phyloP scores from a whole-genome alignment of 2,329 filamentous ascomycete species.

The Calonectria hawksworthii region DNA sequence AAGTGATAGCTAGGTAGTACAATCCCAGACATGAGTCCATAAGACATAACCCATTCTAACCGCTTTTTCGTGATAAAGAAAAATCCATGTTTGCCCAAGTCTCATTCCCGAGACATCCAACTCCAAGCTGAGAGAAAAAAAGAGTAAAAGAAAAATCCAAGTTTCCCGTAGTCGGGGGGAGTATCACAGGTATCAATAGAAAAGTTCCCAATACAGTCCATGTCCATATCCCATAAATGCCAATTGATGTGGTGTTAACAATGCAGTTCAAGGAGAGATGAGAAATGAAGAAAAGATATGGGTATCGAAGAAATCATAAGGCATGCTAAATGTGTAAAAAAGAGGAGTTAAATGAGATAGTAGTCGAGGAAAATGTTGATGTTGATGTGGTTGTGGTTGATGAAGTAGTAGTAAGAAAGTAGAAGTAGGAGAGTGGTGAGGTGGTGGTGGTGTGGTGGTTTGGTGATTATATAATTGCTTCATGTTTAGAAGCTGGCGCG shows the following conservation, averaged over 20 bases:
- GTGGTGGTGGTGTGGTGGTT: too few species aligned
- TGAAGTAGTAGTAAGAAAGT: neutral
- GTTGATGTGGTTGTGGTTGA: neutral
- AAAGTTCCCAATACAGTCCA: conserved; percentile 7
- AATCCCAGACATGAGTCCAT: conserved; percentile 22
- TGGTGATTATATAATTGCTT: neutral
- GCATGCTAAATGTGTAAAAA: conserved; percentile 18
- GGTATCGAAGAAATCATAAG: conserved; percentile 45
- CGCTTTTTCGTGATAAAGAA: conserved; percentile 10
- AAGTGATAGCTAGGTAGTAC: conserved; percentile 8
- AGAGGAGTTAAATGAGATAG: neutral
- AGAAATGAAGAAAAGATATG: conserved; percentile 31
- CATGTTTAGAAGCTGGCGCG: conserved; percentile 43
- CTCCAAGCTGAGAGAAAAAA: conserved; percentile 16
- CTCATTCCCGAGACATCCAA: conserved; percentile 15
- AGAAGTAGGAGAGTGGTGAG: conserved; percentile 14
- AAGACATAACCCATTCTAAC: conserved; percentile 13
- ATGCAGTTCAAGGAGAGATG: conserved; percentile 29
- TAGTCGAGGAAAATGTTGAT: neutral
- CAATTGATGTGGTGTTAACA: conserved; percentile 17
- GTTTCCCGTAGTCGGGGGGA: conserved; percentile 7
- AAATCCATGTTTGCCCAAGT: conserved; percentile 4
- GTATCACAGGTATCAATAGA: conserved; percentile 15
- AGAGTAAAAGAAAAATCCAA: conserved; percentile 16
- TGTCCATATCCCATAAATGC: conserved; percentile 15